phyloP scores from a whole-genome alignment of 345 rosid genomes.

The Arabidopsis arenosa region DNA sequence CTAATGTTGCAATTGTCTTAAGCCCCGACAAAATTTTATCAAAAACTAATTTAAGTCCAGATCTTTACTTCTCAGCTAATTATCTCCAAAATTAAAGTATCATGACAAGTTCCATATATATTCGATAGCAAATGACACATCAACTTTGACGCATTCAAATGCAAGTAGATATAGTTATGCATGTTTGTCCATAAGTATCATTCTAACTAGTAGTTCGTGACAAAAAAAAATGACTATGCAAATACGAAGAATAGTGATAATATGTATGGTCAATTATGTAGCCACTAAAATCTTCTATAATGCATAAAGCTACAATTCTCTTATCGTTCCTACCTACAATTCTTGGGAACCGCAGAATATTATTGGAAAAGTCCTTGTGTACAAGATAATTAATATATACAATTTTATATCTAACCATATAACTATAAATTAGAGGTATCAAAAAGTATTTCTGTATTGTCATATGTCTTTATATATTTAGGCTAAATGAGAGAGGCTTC shows the following conservation, averaged over 20 bases:
- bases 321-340: not conserved
- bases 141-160: not conserved
- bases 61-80: too few species aligned
- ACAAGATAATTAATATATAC: not conserved
- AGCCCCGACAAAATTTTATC: too few species aligned
- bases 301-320: constrained; percentile 15
- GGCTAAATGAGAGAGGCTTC: too few species aligned
- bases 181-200: not conserved
- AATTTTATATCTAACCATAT: not conserved
- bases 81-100: not conserved
- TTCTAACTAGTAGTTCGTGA: not conserved
- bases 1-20: too few species aligned
- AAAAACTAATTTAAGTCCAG: too few species aligned
- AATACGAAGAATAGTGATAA: not conserved
- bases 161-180: not conserved
- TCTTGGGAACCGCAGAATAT: constrained; percentile 5
- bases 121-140: not conserved
- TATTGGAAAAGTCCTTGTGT: not conserved
- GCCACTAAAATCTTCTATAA: constrained; percentile 2
- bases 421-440: not conserved
- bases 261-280: not conserved
- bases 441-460: not conserved
- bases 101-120: too few species aligned
- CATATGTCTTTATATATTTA: not conserved
- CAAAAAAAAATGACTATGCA: not conserved